Evolutionary conservation across 371 early-diverging fungal species (phyloP), one percentile per base, ranked within the genome.

Genomic region (Fennellomyces sp.): DNA sequence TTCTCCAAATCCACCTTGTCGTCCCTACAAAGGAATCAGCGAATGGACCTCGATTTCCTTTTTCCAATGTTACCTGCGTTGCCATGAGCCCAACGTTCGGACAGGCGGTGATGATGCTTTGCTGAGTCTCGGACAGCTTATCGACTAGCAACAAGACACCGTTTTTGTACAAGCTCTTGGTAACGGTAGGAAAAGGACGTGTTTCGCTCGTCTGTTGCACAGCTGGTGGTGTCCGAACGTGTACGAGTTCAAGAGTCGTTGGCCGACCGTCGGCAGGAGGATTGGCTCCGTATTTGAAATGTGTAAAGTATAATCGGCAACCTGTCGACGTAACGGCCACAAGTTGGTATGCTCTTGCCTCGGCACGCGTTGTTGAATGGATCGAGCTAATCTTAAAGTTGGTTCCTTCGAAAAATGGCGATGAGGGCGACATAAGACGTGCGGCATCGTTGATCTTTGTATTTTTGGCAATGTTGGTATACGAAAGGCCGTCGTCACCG

Each of bases 301-400:
- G 68, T 26, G 86, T 77, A 53, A 92, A 90, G 62, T 91, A 94
- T 19, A 94, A 70, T 7, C 94, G 83, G 39, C 80, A 78, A 8
- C 94, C 93, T 17, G 72, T 77, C 26, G 85, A 69, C 0, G 93
- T 89, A 19, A 94, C 65, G 11, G 88, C 94, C 5, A 95, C 84
- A 10, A 92, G 66, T 30, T 86, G 80, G 30, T 91, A 69, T 1
- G 33, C 36, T 10, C 68, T 76, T 3, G 91, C 88, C 68, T 92
- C 94, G 1, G 57, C 2, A 0, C 57, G 39, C 3, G 82, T 72
- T 5, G 91, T 76, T 5, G 88, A 78, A 50, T 92, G 86, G 6
- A 95, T 69, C 2, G 90, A 86, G 3, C 81, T 68, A 21, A 93
- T 82, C 41, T 76, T 73, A 51, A 89, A 84, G 17, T 55, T 35